Percentiles rank a stretch among this genome's conserved stretches.
These are phyloP conservation scores for Rhodotorula sp. DNA, from an alignment of 1,284 basidiomycete species.

Conservation along the genomic window DNA sequence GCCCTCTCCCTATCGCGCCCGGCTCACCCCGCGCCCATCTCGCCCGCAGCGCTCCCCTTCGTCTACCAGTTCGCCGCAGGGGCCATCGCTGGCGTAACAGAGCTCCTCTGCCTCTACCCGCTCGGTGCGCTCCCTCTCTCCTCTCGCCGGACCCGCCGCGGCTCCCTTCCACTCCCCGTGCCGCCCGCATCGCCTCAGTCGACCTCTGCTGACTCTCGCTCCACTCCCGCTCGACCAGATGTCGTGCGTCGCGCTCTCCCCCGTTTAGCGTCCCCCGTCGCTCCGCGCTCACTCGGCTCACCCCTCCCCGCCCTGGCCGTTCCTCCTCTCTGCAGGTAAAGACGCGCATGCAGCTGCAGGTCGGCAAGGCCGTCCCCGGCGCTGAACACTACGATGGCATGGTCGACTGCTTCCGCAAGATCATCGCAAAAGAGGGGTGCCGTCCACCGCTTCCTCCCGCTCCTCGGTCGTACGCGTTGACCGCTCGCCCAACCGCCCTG, in stretches of 20 bases:
- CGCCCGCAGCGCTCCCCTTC: conserved; percentile 45
- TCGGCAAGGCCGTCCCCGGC: conserved; percentile 64
- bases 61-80: conserved; percentile 80
- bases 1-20: too few relatives aligned
- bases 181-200: neutral
- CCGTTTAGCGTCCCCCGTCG: too few relatives aligned
- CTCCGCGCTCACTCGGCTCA: neutral
- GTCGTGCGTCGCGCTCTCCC: conserved; percentile 15
- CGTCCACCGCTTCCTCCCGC: too few relatives aligned
- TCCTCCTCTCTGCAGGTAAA: conserved; percentile 63
- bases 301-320: neutral
- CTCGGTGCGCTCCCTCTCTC: conserved; percentile 64
- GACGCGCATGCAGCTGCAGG: conserved; percentile 95
- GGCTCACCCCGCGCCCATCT: neutral
- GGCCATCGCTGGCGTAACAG: conserved; percentile 75
- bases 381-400: conserved; percentile 61
- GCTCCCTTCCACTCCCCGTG: neutral
- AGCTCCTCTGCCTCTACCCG: conserved; percentile 90
- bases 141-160: conserved; percentile 1
- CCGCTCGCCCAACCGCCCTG: neutral
- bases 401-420: conserved; percentile 73
- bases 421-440: conserved; percentile 81
- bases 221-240: conserved; percentile 8
- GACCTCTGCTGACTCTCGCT: too few relatives aligned
- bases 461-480: neutral